phyloP scores from a whole-genome alignment of 164 flowering plant species.

The Stephania japonica region DNA sequence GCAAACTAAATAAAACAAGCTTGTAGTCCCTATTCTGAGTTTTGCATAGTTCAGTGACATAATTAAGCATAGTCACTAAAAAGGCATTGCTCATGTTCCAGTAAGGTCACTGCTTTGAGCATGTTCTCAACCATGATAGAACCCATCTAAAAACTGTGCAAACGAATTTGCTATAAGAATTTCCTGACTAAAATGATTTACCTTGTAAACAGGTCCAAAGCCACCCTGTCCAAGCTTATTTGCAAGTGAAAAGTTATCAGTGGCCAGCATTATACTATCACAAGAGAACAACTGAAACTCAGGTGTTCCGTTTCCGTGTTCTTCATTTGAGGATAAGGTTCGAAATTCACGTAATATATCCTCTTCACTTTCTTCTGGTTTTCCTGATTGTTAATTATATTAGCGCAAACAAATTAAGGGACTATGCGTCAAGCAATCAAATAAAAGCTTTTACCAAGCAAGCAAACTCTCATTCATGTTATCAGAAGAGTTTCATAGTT shows the following conservation, averaged over 20 bases:
- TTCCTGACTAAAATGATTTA: not conserved
- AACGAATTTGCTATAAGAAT: not conserved
- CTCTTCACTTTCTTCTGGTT: not conserved
- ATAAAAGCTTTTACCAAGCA: too few species aligned
- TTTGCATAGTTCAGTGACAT: too few species aligned
- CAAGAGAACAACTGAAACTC: not conserved
- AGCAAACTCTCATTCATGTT: too few species aligned
- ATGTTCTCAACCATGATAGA: too few species aligned
- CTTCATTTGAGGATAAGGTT: not conserved
- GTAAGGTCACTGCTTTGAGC: too few species aligned
- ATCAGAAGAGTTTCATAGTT: not conserved
- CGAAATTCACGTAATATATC: not conserved
- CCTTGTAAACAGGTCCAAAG: slow-evolving; percentile 5
- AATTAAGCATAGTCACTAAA: too few species aligned
- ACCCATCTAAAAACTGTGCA: too few species aligned
- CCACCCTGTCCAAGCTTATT: slow-evolving; percentile 7
- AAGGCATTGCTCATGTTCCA: too few species aligned
- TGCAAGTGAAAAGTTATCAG: slow-evolving; percentile 1
- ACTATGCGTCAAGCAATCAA: too few species aligned
- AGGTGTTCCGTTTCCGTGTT: not conserved
- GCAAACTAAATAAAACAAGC: too few species aligned
- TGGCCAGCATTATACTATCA: slow-evolving; percentile 4
- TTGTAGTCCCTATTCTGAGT: too few species aligned
- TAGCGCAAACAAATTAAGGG: too few species aligned
- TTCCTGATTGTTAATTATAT: not conserved